phyloP scores from a whole-genome alignment of 2,329 filamentous ascomycete species.

The Massarina eburnea region DNA sequence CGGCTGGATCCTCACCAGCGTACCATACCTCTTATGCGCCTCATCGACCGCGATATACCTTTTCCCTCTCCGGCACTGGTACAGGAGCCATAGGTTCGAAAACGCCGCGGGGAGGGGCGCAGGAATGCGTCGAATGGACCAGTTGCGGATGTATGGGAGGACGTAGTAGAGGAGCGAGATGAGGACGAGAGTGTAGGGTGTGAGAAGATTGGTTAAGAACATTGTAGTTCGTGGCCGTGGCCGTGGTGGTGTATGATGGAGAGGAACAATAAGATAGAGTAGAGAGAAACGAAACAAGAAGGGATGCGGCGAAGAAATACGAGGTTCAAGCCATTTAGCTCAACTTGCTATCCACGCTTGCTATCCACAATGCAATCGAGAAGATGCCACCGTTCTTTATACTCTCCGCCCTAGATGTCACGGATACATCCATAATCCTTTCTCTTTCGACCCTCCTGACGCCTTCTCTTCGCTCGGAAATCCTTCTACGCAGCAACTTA shows the following conservation, averaged over 20 bases:
- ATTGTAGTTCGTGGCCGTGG: slow-evolving; percentile 18
- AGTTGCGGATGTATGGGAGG: slow-evolving; percentile 62
- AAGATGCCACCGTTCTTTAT: not conserved
- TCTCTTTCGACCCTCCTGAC: not conserved
- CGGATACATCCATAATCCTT: too few relatives aligned
- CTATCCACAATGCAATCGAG: too few relatives aligned
- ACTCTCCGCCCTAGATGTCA: not conserved
- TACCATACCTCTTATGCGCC: slow-evolving; percentile 73
- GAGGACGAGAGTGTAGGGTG: slow-evolving; percentile 52
- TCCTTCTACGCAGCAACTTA: not conserved
- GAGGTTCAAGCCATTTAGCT: not conserved
- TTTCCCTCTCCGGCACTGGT: slow-evolving; percentile 61
- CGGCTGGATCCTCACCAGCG: slow-evolving; percentile 80
- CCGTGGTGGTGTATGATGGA: not conserved
- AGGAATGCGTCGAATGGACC: slow-evolving; percentile 58
- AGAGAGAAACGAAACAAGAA: slow-evolving; percentile 2
- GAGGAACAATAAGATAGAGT: not conserved
- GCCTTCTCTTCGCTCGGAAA: not conserved
- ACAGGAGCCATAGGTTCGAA: slow-evolving; percentile 79
- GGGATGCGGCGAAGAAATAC: not conserved
- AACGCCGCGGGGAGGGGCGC: slow-evolving; percentile 67
- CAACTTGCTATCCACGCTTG: not conserved
- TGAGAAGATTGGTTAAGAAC: slow-evolving; percentile 43
- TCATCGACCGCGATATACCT: slow-evolving; percentile 64
- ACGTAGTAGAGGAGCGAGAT: slow-evolving; percentile 58